These are phyloP conservation scores for Malassezia globosa DNA, from an alignment of 1,284 basidiomycete genomes.

Conservation along the genomic window DNA sequence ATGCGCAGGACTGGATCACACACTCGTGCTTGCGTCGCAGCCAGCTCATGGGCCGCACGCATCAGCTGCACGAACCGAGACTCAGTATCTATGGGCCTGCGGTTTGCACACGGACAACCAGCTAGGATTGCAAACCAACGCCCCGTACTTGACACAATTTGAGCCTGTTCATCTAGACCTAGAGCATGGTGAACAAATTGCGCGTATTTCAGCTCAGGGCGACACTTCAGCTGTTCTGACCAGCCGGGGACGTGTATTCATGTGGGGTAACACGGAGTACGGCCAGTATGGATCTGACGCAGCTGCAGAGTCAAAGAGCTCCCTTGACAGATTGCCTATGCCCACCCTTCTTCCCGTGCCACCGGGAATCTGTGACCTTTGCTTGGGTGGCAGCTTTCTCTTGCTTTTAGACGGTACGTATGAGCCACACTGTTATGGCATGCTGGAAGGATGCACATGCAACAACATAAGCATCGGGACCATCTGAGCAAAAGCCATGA, in stretches of 20 bases:
- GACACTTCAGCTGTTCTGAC: slow-evolving; percentile 27
- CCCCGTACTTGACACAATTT: slow-evolving; percentile 9
- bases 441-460: no score
- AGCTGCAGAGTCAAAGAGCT: no score
- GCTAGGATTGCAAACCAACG: slow-evolving; percentile 17
- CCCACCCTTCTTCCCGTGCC: neutral
- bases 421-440: no score
- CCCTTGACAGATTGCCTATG: slow-evolving; percentile 4
- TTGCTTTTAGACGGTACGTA: slow-evolving; percentile 12
- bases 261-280: slow-evolving; percentile 37
- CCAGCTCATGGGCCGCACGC: neutral
- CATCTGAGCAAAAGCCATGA: no score
- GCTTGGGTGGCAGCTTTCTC: slow-evolving; percentile 15
- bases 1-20: slow-evolving; percentile 11
- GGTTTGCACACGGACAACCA: slow-evolving; percentile 33
- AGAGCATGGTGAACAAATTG: neutral
- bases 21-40: neutral
- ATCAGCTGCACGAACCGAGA: no score
- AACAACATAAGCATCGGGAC: slow-evolving; percentile 13
- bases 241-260: slow-evolving; percentile 12
- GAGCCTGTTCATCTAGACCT: neutral
- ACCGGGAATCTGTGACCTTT: slow-evolving; percentile 1
- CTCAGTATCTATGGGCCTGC: slow-evolving; percentile 3
- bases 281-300: slow-evolving; percentile 18
- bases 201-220: slow-evolving; percentile 20